Evolutionary conservation across 73 alveolate species (phyloP), one percentile per base, ranked within the genome.

Genomic region (Durusdinium trenchii): DNA sequence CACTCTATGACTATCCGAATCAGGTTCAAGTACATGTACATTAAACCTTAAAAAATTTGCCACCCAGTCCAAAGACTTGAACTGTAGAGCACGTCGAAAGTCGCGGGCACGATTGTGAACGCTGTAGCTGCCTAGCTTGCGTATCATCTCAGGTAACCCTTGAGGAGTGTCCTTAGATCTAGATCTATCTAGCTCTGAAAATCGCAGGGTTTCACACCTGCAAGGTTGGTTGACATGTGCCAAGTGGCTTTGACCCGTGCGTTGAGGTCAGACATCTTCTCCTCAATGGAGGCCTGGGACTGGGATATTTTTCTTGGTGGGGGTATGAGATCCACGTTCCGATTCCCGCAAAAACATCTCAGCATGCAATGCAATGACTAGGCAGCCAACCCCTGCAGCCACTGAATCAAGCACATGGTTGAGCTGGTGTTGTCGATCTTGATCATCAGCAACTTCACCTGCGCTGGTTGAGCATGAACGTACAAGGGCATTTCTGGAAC

Each of bases 111-210:
- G 36, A 43, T 75, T 75, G 86, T 14, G 30, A 0, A 32, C 52
- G 54, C 86, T 75, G 86, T 16, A 75, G 12, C 51, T 35, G 35
- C 86, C 86, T 30, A 75, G 50, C 86, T 75, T 75, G 54, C 48
- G 52, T 32, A 75, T 35, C 54, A n/a, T 35, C 7, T 38, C 38
- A 35, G 86, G 86, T 10, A 75, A 52, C 54, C 36, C 46, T 32
- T 36, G 46, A 5, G 20, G 82, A 69, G 82, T 36, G 42, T 69
- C 82, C 82, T 75, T 3, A 35, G 36, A 69, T 40, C 32, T 3
- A 18, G 43, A 30, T 46, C 3, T 2, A 6, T 12, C 38, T 26
- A 40, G 36, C 18, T 46, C 14, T 26, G 36, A n/a, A n/a, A 12
- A 12, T 54, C 20, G 64, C 9, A 12, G n/a, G n/a, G n/a, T n/a